phyloP scores from a whole-genome alignment of 1,284 basidiomycete species.

The Ganoderma boninense region DNA sequence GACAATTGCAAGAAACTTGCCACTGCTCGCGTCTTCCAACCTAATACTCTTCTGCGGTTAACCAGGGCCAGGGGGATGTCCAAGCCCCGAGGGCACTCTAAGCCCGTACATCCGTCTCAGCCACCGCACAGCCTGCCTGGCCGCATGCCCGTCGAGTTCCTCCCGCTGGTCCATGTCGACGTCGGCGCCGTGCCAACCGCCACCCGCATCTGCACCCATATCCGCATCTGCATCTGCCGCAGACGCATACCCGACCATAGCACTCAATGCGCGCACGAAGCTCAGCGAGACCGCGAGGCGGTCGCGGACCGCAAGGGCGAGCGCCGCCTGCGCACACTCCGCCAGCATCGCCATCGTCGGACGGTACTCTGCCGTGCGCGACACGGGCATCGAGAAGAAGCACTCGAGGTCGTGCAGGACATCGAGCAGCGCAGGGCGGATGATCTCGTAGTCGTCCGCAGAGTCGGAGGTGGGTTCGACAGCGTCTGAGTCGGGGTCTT shows the following conservation, averaged over 20 bases:
- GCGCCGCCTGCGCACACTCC: constrained; percentile 27
- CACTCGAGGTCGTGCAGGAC: constrained; percentile 23
- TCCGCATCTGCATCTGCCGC: background rate
- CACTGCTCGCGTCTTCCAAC: background rate
- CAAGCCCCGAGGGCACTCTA: constrained; percentile 1
- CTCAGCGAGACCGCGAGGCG: constrained; percentile 15
- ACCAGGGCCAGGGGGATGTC: background rate
- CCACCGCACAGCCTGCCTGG: constrained; percentile 22
- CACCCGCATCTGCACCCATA: background rate
- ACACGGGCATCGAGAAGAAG: constrained; percentile 25
- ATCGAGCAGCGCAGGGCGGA: constrained; percentile 19
- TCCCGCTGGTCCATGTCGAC: background rate
- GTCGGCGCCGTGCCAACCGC: background rate
- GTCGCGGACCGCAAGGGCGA: constrained; percentile 23
- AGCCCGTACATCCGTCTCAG: constrained; percentile 25
- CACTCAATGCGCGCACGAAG: constrained; percentile 22
- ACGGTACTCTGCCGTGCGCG: constrained; percentile 22
- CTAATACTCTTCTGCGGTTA: too few species aligned
- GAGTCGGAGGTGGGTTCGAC: background rate
- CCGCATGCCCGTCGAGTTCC: constrained; percentile 12
- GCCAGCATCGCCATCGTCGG: constrained; percentile 28
- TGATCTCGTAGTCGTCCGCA: constrained; percentile 18
- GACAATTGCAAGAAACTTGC: background rate
- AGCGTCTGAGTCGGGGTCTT: background rate
- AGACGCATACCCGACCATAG: constrained; percentile 11